phyloP scores from a whole-genome alignment of 345 rosid species.

The Aethionema arabicum region DNA sequence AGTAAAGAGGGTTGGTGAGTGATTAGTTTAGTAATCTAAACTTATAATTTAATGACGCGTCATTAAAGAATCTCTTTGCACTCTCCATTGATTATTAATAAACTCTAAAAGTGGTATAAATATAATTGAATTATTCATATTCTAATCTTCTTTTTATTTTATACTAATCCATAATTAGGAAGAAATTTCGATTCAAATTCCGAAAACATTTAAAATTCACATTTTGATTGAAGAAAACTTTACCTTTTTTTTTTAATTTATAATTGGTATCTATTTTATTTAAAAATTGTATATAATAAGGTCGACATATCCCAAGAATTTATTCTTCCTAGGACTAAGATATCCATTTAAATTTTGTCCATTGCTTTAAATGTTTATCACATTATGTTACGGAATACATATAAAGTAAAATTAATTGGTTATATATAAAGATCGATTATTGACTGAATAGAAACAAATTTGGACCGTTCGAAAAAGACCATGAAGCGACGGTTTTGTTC shows the following conservation, averaged over 20 bases:
- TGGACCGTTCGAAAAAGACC: slow-evolving; percentile 25
- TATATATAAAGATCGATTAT: slow-evolving; percentile 7
- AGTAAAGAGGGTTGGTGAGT: no score
- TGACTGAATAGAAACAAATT: slow-evolving; percentile 24
- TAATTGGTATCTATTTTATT: slow-evolving; percentile 1
- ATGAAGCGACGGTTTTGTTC: slow-evolving; percentile 34
- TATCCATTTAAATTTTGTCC: slow-evolving; percentile 25
- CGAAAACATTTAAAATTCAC: no score
- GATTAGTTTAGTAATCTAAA: no score
- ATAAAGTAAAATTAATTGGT: not conserved
- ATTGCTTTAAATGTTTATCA: slow-evolving; percentile 23
- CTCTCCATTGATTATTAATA: no score
- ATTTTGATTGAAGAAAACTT: no score
- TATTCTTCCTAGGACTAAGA: slow-evolving; percentile 31
- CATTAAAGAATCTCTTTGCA: no score
- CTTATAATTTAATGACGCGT: no score
- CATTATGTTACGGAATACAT: slow-evolving; percentile 15
- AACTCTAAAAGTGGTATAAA: no score
- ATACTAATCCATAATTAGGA: no score
- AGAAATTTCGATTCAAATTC: no score
- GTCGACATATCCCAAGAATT: slow-evolving; percentile 22
- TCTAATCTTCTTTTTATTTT: no score
- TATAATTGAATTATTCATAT: no score
- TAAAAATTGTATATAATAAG: not conserved
- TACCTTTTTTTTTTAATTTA: not conserved